These are phyloP conservation scores for Diaporthe longicolla DNA, from an alignment of 2,329 filamentous ascomycete genomes.

Conservation along the genomic window DNA sequence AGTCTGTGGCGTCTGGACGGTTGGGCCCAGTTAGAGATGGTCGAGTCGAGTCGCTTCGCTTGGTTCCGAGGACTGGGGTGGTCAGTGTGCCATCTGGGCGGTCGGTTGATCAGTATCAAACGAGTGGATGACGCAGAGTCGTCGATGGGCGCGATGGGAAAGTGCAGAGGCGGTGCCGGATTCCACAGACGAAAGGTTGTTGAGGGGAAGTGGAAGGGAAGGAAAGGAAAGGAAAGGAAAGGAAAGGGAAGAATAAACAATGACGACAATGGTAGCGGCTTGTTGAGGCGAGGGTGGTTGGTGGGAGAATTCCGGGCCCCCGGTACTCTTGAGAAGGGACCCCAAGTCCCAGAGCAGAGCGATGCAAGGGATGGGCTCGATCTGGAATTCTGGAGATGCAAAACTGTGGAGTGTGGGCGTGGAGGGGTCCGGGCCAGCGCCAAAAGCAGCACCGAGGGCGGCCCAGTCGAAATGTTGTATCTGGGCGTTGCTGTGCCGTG, in stretches of 20 bases:
- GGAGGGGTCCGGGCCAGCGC: constrained; percentile 21
- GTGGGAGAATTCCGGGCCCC: constrained; percentile 21
- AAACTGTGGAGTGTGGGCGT: constrained; percentile 28
- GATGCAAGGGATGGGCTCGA: constrained; percentile 36
- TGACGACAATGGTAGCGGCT: constrained; percentile 35
- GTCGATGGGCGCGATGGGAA: constrained; percentile 10
- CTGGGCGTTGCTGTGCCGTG: not conserved
- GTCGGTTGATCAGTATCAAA: constrained; percentile 34
- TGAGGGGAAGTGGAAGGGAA: not conserved
- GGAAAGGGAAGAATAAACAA: constrained; percentile 28
- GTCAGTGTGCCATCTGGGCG: constrained; percentile 20
- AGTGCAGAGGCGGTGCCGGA: not conserved
- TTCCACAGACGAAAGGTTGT: not conserved
- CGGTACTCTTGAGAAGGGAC: constrained; percentile 1
- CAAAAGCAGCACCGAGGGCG: constrained; percentile 19
- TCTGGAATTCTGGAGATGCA: constrained; percentile 35
- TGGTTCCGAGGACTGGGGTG: constrained; percentile 9
- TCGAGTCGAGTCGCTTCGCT: constrained; percentile 24
- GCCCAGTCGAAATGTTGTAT: not conserved
- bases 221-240: no score
- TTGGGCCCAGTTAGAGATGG: not conserved
- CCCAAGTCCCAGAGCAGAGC: constrained; percentile 10
- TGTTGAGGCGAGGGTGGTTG: constrained; percentile 16
- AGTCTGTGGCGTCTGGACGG: not conserved
- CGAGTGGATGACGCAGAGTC: constrained; percentile 37